These are phyloP conservation scores for Annona cherimola DNA, from an alignment of 164 flowering plant genomes.

Conservation along the genomic window DNA sequence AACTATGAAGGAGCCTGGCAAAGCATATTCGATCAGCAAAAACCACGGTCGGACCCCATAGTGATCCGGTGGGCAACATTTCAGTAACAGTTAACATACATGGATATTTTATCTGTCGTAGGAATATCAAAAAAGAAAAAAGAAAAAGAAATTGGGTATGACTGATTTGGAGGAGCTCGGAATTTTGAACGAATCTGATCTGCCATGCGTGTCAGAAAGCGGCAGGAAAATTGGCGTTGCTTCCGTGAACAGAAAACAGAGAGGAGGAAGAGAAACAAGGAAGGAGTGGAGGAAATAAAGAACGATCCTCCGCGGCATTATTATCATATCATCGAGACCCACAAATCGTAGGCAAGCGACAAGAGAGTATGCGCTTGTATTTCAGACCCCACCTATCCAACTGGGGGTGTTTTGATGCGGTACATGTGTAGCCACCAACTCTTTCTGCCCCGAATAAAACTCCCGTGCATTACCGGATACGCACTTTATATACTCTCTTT, in stretches of 20 bases:
- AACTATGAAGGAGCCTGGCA: too few relatives aligned
- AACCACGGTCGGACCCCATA: too few relatives aligned
- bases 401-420: conserved; percentile 4
- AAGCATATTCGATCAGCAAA: too few relatives aligned
- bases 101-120: background rate
- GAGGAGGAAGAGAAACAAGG: background rate
- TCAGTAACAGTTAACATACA: too few relatives aligned
- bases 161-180: background rate
- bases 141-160: background rate
- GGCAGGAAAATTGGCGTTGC: background rate
- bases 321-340: background rate
- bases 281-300: background rate
- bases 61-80: too few relatives aligned
- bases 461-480: background rate
- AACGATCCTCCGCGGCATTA: background rate
- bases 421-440: conserved; percentile 1
- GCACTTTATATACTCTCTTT: too few relatives aligned
- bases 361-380: conserved; percentile 5
- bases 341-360: conserved; percentile 2
- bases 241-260: background rate
- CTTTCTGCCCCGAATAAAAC: background rate
- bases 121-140: background rate
- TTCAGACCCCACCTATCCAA: background rate
- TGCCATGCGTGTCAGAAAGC: background rate
- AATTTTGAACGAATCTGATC: background rate